Conservation (phyloP, 2,329 filamentous ascomycete species). For the Plectosphaerella cucumerina region DNA sequence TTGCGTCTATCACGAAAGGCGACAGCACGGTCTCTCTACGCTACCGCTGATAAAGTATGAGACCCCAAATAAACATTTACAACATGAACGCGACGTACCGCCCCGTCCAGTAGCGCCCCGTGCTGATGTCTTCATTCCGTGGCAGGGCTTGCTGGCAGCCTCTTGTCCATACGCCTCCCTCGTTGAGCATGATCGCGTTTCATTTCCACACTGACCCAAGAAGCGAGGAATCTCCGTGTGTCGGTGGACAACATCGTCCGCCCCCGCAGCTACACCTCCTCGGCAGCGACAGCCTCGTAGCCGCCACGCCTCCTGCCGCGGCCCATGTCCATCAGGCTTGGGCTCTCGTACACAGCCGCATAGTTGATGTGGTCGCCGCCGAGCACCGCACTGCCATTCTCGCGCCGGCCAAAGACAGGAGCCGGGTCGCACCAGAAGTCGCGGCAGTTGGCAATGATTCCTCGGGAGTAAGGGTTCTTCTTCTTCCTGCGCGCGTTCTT, state of each 20-base stretch:
- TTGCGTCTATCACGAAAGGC: not conserved
- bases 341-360: slow-evolving; percentile 82
- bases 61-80: too few species aligned
- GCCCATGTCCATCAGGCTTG: slow-evolving; percentile 59
- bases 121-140: not conserved
- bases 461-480: slow-evolving; percentile 80
- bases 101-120: too few species aligned
- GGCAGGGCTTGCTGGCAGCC: too few species aligned
- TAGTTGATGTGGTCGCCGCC: slow-evolving; percentile 82
- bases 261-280: slow-evolving; percentile 51
- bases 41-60: not conserved
- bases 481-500: slow-evolving; percentile 49
- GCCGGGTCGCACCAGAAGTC: slow-evolving; percentile 96
- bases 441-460: slow-evolving; percentile 81
- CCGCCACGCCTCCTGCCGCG: slow-evolving; percentile 45
- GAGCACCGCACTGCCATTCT: slow-evolving; percentile 70
- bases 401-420: slow-evolving; percentile 70
- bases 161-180: too few species aligned
- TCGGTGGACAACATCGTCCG: not conserved
- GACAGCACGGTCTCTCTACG: not conserved
- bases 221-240: too few species aligned
- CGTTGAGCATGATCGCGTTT: not conserved
- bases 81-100: too few species aligned
- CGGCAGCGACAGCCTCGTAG: slow-evolving; percentile 59
- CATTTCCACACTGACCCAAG: too few species aligned